These are phyloP conservation scores for Ceratobasidium sp. DNA, from an alignment of 1,284 basidiomycete genomes.

Conservation along the genomic window DNA sequence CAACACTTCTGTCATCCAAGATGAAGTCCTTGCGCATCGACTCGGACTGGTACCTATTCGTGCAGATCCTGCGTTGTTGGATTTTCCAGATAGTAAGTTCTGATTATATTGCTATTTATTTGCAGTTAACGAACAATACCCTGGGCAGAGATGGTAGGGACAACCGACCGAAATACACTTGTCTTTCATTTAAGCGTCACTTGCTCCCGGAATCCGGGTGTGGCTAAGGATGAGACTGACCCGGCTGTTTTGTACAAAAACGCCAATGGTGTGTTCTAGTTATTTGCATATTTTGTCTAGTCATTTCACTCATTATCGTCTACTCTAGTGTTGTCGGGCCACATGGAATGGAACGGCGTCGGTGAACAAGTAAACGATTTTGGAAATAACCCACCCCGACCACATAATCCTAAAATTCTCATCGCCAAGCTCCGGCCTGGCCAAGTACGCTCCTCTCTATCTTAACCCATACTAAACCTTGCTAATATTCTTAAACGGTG, in stretches of 20 bases:
- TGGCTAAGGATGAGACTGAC: slow-evolving; percentile 63
- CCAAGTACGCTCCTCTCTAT: slow-evolving; percentile 49
- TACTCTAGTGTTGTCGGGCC: slow-evolving; percentile 70
- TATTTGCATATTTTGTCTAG: not conserved
- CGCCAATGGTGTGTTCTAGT: slow-evolving; percentile 54
- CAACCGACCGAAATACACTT: slow-evolving; percentile 90
- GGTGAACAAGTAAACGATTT: slow-evolving; percentile 74
- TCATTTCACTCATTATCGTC: not conserved
- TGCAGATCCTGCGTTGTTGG: slow-evolving; percentile 75
- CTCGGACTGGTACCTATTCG: slow-evolving; percentile 89
- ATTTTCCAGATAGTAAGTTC: slow-evolving; percentile 45
- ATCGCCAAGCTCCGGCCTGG: slow-evolving; percentile 94
- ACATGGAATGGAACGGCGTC: slow-evolving; percentile 81
- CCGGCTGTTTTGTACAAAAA: slow-evolving; percentile 71
- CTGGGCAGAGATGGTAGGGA: slow-evolving; percentile 54
- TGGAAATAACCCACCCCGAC: slow-evolving; percentile 60
- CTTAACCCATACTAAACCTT: not conserved
- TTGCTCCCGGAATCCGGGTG: slow-evolving; percentile 67
- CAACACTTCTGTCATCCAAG: slow-evolving; percentile 93
- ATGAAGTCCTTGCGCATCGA: slow-evolving; percentile 91
- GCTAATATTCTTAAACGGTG: too few relatives aligned
- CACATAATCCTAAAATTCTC: slow-evolving; percentile 85
- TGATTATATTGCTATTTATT: not conserved
- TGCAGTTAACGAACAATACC: not conserved
- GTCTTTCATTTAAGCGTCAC: slow-evolving; percentile 80